A percentile compares a stretch with the other conserved stretches of the same genome.
phyloP scores from a whole-genome alignment of 129 eudicot genomes.

The Artemisia argyi region DNA sequence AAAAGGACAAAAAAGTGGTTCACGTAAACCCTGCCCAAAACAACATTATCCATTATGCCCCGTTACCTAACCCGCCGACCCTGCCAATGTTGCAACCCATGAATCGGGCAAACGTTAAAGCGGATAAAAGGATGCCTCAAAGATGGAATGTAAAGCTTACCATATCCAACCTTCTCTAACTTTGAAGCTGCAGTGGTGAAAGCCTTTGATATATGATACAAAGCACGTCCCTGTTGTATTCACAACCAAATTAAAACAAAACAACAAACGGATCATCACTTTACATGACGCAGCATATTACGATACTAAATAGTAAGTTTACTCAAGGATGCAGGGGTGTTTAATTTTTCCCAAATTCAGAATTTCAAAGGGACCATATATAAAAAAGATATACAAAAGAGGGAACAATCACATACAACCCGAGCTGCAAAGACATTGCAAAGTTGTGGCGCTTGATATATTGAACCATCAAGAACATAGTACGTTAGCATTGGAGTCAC shows the following conservation, averaged over 20 bases:
- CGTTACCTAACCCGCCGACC: too few species aligned
- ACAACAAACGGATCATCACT: not conserved
- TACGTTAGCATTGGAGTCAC: constrained; percentile 90
- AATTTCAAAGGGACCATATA: too few species aligned
- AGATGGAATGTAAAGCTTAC: constrained; percentile 38
- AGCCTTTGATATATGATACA: constrained; percentile 84
- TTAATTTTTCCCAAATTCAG: not conserved
- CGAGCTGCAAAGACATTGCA: constrained; percentile 93
- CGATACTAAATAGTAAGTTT: not conserved
- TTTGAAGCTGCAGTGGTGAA: constrained; percentile 79
- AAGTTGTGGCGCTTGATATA: constrained; percentile 97
- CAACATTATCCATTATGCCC: too few species aligned
- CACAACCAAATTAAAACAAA: constrained; percentile 13
- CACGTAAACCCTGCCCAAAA: too few species aligned
- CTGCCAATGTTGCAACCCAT: too few species aligned
- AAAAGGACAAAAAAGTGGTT: too few species aligned
- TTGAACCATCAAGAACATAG: constrained; percentile 90
- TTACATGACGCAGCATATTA: constrained; percentile 5
- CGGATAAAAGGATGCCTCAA: not conserved
- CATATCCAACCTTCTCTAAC: constrained; percentile 91
- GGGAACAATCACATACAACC: constrained; percentile 56
- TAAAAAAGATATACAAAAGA: not conserved
- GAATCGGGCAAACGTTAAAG: too few species aligned
- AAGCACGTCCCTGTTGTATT: constrained; percentile 83
- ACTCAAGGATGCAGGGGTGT: not conserved